Conservation (phyloP, 306 rosid genomes). For the Casuarina cunninghamiana region DNA sequence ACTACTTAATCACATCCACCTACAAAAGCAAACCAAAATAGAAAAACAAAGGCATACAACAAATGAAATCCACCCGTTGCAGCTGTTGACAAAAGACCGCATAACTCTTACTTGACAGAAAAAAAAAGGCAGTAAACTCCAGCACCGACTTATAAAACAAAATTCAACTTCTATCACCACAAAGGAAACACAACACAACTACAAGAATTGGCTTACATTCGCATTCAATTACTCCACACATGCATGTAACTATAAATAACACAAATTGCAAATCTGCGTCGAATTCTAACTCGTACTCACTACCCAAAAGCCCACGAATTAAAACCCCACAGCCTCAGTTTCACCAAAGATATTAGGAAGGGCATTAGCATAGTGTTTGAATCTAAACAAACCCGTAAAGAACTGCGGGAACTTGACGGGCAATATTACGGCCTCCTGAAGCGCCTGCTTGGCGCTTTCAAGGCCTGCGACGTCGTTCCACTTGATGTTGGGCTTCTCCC, state of each 20-base stretch:
- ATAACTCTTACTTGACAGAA: not conserved
- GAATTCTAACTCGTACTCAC: not conserved
- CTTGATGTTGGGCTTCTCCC: conserved; percentile 94
- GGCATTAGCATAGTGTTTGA: not conserved
- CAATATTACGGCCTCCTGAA: conserved; percentile 94
- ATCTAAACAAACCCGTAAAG: conserved; percentile 67
- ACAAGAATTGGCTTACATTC: not conserved
- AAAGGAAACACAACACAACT: not conserved
- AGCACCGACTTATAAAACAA: not conserved
- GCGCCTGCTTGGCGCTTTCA: conserved; percentile 93
- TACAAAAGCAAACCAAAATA: not conserved
- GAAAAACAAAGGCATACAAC: not conserved
- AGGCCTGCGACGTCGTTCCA: conserved; percentile 98
- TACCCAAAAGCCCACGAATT: not conserved
- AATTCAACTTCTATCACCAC: not conserved
- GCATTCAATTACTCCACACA: not conserved
- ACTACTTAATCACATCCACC: not conserved
- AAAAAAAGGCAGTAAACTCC: too few species aligned
- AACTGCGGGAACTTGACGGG: conserved; percentile 97
- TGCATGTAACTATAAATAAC: not conserved
- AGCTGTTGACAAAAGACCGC: not conserved
- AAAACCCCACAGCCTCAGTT: not conserved
- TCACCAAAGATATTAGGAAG: not conserved
- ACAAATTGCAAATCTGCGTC: not conserved
- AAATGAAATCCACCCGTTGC: not conserved